Base-by-base conservation (phyloP, 2,329 filamentous ascomycete species). In the Trichoderma harzianum region DNA sequence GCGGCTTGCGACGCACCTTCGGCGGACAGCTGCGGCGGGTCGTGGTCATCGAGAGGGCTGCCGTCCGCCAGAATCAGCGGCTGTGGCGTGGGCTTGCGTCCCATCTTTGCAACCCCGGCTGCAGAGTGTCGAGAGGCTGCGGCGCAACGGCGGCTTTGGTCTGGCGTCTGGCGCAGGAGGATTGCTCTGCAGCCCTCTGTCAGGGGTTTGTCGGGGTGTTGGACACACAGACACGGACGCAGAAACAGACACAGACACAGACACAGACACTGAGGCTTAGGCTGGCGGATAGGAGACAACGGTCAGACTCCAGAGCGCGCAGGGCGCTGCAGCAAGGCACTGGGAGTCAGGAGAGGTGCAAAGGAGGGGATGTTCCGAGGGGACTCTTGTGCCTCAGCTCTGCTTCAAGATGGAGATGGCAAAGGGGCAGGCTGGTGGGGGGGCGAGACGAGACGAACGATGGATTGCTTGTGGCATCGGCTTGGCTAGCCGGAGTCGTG, bases 41-140 rank as follows among this genome's bases (percentile, higher is more conserved):
- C 77, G 72, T 77, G 75, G 75, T 78, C 77, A 71, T 77, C 76
- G 75, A 78, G 74, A 76, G 77, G 75, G 74, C 76, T 79, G 75
- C 80, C 76, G 74, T 83, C 83, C 77, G 83, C 82, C 80, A 89
- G 83, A 79, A 84, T 81, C 81, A 89, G 84, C 81, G 87, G 87
- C 83, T 88, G 85, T 75, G 87, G 87, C 81, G 84, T 86, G 78
- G 85, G 82, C 81, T 88, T 89, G 80, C 87, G 87, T 82, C 84
- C 86, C 87, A 89, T 89, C 32, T 76, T 73, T 34, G 73, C 57
- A 60, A 66, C 53, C 67, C 36, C 55, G 68, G 66, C 62, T 39
- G 28, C 55, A 60, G 63, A 51, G 30, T 39, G 64, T 55, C 24
- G 57, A 58, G 68, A 47, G 66, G 53, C 43, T 43, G 66, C 65